Percentiles rank a stretch among this genome's conserved stretches.
Conservation (phyloP, 2,329 filamentous ascomycete genomes). For the Monascus ruber region DNA sequence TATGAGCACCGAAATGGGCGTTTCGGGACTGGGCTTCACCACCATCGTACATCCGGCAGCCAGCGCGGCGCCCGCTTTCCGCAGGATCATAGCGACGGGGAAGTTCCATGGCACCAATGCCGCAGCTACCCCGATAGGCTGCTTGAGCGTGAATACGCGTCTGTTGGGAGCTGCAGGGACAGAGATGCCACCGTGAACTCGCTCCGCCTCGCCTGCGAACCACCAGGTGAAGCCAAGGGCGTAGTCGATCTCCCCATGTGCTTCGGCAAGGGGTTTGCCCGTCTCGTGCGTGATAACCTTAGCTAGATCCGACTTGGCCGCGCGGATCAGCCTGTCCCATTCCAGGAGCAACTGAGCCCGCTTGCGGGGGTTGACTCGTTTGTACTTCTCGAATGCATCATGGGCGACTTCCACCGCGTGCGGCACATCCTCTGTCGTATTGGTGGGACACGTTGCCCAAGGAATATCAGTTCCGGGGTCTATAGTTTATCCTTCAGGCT, state of each 20-base stretch:
- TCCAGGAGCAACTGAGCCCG: slow-evolving; percentile 53
- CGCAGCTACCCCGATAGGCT: slow-evolving; percentile 57
- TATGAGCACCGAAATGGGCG: slow-evolving; percentile 45
- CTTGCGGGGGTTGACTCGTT: slow-evolving; percentile 47
- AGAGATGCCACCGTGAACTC: slow-evolving; percentile 52
- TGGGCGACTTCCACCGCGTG: slow-evolving; percentile 48
- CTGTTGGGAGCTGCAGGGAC: slow-evolving; percentile 50
- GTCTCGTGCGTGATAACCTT: slow-evolving; percentile 53
- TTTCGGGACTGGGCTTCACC: slow-evolving; percentile 60
- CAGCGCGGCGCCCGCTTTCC: slow-evolving; percentile 56
- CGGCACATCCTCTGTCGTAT: slow-evolving; percentile 48
- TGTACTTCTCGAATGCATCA: slow-evolving; percentile 49
- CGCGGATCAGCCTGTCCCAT: slow-evolving; percentile 54
- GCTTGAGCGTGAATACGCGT: slow-evolving; percentile 61
- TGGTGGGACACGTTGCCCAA: slow-evolving; percentile 43
- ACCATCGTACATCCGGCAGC: slow-evolving; percentile 67
- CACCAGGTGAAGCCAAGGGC: slow-evolving; percentile 44
- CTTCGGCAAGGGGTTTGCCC: slow-evolving; percentile 46
- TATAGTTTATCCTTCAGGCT: slow-evolving; percentile 4
- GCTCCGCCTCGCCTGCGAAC: slow-evolving; percentile 51
- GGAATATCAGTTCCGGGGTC: slow-evolving; percentile 42
- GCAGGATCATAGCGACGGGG: slow-evolving; percentile 54
- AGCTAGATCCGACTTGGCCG: slow-evolving; percentile 51
- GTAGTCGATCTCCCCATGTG: slow-evolving; percentile 46
- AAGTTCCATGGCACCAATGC: slow-evolving; percentile 67